Evolutionary conservation across 805 yeast species (phyloP), one percentile per base, ranked within the genome.

Genomic region (Danielia reshetovae): DNA sequence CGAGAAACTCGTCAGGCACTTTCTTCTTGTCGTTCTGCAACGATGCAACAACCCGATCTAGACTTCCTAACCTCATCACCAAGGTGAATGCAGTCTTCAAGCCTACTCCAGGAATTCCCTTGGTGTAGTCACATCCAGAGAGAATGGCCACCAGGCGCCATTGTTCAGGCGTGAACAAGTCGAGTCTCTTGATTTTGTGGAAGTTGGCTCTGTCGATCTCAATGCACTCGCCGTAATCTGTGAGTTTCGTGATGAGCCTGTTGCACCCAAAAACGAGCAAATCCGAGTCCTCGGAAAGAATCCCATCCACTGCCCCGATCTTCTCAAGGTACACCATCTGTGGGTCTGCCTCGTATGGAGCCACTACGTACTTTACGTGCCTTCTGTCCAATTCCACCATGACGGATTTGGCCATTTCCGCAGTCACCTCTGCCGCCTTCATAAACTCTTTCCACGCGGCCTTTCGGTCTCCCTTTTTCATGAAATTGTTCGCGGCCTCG

Each of bases 291-390:
- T 93, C 99, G 27, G 95, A 81, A 7, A 93, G 69, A 4, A 93
- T 85, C 0, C 90, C 97, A 42, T 87, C 82, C 5, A 87, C 90
- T 1, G 77, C 34, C 0, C 90, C 90, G 0, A 60, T 44, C 39
- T 77, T 75, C 54, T 90, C 97, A 27, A 93, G 68, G 50, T 80
- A 87, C 7, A 89, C 97, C 83, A 93, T 77, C 57, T 93, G 98
- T 1, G 98, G 83, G 57, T 93, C 99, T 0, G 98, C 98, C 61
- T 93, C 99, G 55, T 87, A 93, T 0, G 99, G 99, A 0, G 99
- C 97, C 7, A 93, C 98, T 6, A 93, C 75, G 49, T 75, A 90
- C 39, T 70, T 73, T 31, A 93, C 77, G 1, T 60, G 58, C 29
- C 72, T 65, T 10, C 55, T 45, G 45, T 78, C 79, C 42, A 94